phyloP scores from a whole-genome alignment of 768 basidiomycete species.

The Pleurotus sapidus region DNA sequence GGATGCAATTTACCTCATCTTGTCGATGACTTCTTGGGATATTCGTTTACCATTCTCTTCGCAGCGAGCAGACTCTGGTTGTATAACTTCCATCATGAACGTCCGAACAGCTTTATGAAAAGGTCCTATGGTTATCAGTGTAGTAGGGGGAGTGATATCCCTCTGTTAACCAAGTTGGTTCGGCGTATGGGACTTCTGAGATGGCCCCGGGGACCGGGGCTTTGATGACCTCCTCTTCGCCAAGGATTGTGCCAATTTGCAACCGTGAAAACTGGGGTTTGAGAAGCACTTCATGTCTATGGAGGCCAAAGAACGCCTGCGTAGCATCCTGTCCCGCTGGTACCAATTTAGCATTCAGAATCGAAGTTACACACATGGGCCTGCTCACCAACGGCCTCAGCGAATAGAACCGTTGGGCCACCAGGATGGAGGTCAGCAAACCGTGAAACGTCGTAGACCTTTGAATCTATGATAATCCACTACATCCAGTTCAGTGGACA shows the following conservation, averaged over 20 bases:
- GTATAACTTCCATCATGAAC: slow-evolving; percentile 74
- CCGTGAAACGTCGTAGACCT: slow-evolving; percentile 77
- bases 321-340: slow-evolving; percentile 78
- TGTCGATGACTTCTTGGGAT: slow-evolving; percentile 80
- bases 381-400: slow-evolving; percentile 59
- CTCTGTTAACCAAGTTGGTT: slow-evolving; percentile 74
- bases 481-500: slow-evolving; percentile 21
- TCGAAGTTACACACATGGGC: neutral
- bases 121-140: slow-evolving; percentile 65
- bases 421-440: slow-evolving; percentile 87
- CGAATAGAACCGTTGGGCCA: slow-evolving; percentile 71
- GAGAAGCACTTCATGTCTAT: slow-evolving; percentile 76
- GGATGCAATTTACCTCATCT: slow-evolving; percentile 60
- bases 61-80: slow-evolving; percentile 69
- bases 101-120: slow-evolving; percentile 73
- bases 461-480: slow-evolving; percentile 83
- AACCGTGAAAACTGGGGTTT: slow-evolving; percentile 72
- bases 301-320: slow-evolving; percentile 80
- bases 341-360: neutral
- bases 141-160: slow-evolving; percentile 80
- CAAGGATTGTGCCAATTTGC: slow-evolving; percentile 61
- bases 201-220: slow-evolving; percentile 56
- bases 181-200: slow-evolving; percentile 80
- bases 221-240: slow-evolving; percentile 54
- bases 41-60: slow-evolving; percentile 89